Conservation (phyloP, 306 rosid species). For the Medicago arabica region DNA sequence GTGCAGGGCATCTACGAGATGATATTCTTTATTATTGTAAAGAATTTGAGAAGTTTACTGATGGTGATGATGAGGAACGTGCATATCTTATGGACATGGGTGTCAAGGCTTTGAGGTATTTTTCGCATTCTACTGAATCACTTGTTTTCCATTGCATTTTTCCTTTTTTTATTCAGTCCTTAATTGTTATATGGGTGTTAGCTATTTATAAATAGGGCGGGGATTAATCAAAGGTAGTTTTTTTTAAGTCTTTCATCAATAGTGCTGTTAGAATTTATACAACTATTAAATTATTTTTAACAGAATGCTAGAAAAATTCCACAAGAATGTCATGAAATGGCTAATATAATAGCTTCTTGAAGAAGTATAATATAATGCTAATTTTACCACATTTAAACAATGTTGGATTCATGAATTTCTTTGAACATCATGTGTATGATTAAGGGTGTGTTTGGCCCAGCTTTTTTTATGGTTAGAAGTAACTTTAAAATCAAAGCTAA, state of each 20-base stretch:
- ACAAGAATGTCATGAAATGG: constrained; percentile 21
- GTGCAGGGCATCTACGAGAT: constrained; percentile 86
- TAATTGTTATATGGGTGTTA: not conserved
- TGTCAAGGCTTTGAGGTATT: constrained; percentile 81
- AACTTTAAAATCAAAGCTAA: too few species aligned
- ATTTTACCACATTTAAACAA: constrained; percentile 4
- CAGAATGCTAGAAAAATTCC: constrained; percentile 7
- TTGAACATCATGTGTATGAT: constrained; percentile 10
- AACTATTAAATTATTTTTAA: not conserved
- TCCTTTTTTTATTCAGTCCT: constrained; percentile 4
- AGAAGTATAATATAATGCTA: constrained; percentile 8
- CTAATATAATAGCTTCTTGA: constrained; percentile 11
- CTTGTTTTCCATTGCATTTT: constrained; percentile 1
- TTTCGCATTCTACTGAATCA: not conserved
- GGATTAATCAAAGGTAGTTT: constrained; percentile 1
- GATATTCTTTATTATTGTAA: constrained; percentile 73
- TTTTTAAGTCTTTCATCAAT: not conserved
- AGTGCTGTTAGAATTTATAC: not conserved
- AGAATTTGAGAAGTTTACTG: constrained; percentile 67
- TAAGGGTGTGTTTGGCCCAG: too few species aligned
- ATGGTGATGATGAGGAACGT: constrained; percentile 72
- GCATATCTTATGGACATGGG: constrained; percentile 83
- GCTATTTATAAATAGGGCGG: not conserved
- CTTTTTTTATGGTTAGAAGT: too few species aligned
- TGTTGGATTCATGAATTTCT: constrained; percentile 20